Conservation (phyloP, 2,329 filamentous ascomycete genomes). For the Aspergillus sp. region DNA sequence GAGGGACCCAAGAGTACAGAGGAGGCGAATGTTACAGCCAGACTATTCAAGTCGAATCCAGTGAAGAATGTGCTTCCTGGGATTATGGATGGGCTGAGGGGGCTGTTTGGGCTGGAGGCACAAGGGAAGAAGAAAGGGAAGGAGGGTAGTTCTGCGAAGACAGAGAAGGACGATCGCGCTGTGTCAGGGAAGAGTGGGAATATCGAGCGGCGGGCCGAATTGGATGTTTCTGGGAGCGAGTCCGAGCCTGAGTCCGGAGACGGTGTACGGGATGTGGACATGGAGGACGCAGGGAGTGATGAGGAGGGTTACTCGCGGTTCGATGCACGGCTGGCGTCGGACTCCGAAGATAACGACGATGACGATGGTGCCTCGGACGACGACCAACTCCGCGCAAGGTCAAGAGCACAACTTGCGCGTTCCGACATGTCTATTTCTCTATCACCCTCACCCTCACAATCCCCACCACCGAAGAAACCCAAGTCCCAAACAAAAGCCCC, state of each 20-base stretch:
- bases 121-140: constrained; percentile 16
- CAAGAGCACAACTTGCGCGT: constrained; percentile 12
- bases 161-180: background rate
- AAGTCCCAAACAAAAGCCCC: constrained; percentile 24
- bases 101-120: constrained; percentile 35
- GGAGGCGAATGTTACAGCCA: constrained; percentile 57
- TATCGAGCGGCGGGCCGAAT: background rate
- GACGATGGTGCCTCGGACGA: constrained; percentile 7
- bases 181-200: background rate
- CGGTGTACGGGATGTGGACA: constrained; percentile 13
- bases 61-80: constrained; percentile 56
- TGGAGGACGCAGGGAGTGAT: constrained; percentile 27
- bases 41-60: constrained; percentile 60
- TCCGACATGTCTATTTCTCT: constrained; percentile 37
- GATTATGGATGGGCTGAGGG: constrained; percentile 43
- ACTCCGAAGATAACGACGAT: constrained; percentile 22
- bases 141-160: constrained; percentile 5
- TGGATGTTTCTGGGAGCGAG: background rate
- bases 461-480: constrained; percentile 16
- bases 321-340: constrained; percentile 34
- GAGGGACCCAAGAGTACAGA: constrained; percentile 45
- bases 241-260: constrained; percentile 8
- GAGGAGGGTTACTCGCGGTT: constrained; percentile 34
- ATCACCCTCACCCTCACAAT: constrained; percentile 23
- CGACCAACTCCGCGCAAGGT: background rate